A percentile compares a stretch with the other conserved stretches of the same genome.
Evolutionary conservation across 495 filamentous ascomycete genomes (phyloP).

Genomic region (Melanomma pulvis-pyrius): DNA sequence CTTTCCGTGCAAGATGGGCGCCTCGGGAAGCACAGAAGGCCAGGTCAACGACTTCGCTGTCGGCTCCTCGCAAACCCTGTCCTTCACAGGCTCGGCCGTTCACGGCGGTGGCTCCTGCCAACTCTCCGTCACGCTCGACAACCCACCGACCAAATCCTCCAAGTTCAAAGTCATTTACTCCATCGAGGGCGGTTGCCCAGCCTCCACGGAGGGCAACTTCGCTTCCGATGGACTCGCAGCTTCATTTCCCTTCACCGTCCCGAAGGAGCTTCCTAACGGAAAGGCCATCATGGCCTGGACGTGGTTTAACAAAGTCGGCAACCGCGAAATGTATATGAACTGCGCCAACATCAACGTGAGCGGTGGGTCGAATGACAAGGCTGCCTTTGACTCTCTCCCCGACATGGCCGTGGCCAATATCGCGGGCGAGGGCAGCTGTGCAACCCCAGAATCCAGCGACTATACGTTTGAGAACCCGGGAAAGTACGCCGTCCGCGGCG

Average conservation of each 20-base stretch:
- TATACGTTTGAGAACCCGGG: slow-evolving; percentile 36
- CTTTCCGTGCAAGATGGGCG: slow-evolving; percentile 75
- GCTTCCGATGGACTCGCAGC: neutral
- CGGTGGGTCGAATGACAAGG: slow-evolving; percentile 43
- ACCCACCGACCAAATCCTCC: slow-evolving; percentile 57
- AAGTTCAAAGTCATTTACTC: slow-evolving; percentile 80
- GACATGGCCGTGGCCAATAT: slow-evolving; percentile 65
- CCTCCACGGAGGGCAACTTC: slow-evolving; percentile 32
- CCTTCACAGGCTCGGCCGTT: slow-evolving; percentile 61
- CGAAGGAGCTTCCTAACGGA: slow-evolving; percentile 59
- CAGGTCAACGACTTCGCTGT: slow-evolving; percentile 54
- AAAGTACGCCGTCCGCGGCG: slow-evolving; percentile 10
- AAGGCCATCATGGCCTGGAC: slow-evolving; percentile 57
- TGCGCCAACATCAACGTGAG: slow-evolving; percentile 58
- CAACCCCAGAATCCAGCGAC: slow-evolving; percentile 21
- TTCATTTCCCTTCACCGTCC: slow-evolving; percentile 60
- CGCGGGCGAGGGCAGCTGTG: slow-evolving; percentile 18
- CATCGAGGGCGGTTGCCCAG: slow-evolving; percentile 76
- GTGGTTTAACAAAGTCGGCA: slow-evolving; percentile 60
- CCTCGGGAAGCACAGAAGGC: slow-evolving; percentile 45
- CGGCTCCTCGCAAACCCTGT: slow-evolving; percentile 56
- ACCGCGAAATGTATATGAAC: slow-evolving; percentile 66
- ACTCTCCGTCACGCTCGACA: slow-evolving; percentile 75
- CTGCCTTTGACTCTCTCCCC: slow-evolving; percentile 50
- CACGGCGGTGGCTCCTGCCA: slow-evolving; percentile 90